Evolutionary conservation across 371 early-diverging fungal species (phyloP).

Genomic region (Actinomortierella wolfii): DNA sequence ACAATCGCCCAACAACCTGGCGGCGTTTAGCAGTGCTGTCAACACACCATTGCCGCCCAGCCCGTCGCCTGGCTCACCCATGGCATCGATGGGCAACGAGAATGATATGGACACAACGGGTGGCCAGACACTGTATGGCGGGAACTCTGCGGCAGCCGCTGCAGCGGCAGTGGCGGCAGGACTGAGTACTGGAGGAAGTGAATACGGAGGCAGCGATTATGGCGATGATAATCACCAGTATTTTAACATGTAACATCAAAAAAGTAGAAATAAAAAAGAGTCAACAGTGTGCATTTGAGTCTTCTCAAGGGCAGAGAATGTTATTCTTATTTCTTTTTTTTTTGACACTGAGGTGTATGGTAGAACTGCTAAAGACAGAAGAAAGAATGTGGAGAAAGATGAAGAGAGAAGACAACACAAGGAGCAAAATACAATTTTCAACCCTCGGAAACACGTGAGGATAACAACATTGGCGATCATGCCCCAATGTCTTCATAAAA

Average conservation of each 20-base stretch:
- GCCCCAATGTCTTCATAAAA: too few species aligned
- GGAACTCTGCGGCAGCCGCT: slow-evolving; percentile 44
- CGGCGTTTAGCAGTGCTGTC: slow-evolving; percentile 46
- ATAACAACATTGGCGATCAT: too few species aligned
- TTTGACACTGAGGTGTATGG: too few species aligned
- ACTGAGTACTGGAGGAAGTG: slow-evolving; percentile 26
- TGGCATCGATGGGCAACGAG: slow-evolving; percentile 46
- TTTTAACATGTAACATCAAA: slow-evolving; percentile 21
- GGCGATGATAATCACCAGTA: slow-evolving; percentile 35
- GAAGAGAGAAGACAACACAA: too few species aligned
- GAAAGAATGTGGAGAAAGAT: too few species aligned
- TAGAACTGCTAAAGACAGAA: too few species aligned
- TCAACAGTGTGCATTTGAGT: too few species aligned
- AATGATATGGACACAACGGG: slow-evolving; percentile 49
- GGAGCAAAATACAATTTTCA: too few species aligned
- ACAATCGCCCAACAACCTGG: slow-evolving; percentile 47
- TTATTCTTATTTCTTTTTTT: too few species aligned
- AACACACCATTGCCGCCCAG: slow-evolving; percentile 54
- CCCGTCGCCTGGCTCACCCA: slow-evolving; percentile 51
- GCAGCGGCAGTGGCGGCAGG: slow-evolving; percentile 30
- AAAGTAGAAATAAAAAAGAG: too few species aligned
- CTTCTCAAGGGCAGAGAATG: too few species aligned
- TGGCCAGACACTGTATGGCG: slow-evolving; percentile 30
- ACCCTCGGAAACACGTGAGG: too few species aligned
- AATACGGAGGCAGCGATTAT: slow-evolving; percentile 45